These are phyloP conservation scores for Mortierella sp. DNA, from an alignment of 371 early-diverging fungal species.

Conservation along the genomic window DNA sequence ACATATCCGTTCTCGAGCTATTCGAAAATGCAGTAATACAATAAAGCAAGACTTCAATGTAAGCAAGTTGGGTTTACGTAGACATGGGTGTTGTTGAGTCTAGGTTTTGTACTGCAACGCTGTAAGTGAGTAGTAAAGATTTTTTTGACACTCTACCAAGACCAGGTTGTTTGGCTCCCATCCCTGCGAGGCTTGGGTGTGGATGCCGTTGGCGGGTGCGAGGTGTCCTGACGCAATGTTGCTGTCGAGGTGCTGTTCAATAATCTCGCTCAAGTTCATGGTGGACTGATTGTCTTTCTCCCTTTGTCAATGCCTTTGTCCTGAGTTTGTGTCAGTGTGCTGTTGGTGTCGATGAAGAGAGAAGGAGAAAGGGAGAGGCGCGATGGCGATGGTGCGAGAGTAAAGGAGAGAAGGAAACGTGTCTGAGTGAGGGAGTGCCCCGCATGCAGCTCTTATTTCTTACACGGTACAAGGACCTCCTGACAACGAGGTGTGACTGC, in stretches of 20 bases:
- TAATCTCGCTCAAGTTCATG: slow-evolving; percentile 59
- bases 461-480: neutral
- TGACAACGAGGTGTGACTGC: slow-evolving; percentile 2
- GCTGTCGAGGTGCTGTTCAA: slow-evolving; percentile 50
- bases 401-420: neutral
- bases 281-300: neutral
- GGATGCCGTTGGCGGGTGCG: slow-evolving; percentile 30
- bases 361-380: neutral
- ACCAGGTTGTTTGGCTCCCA: slow-evolving; percentile 58
- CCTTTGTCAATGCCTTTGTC: neutral
- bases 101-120: neutral
- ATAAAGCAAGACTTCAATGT: neutral
- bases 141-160: slow-evolving; percentile 27
- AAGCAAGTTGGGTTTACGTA: neutral
- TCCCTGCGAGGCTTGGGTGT: slow-evolving; percentile 52
- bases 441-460: neutral
- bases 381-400: neutral
- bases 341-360: slow-evolving; percentile 10
- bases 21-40: neutral
- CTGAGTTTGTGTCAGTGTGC: neutral
- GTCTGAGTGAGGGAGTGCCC: neutral
- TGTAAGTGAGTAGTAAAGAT: too few relatives aligned
- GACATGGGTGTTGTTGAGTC: neutral
- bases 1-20: slow-evolving; percentile 73
- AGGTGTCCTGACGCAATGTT: slow-evolving; percentile 26